Evolutionary conservation across 2,329 filamentous ascomycete species (phyloP), one percentile per base, ranked within the genome.

Genomic region (Talaromyces marneffei): DNA sequence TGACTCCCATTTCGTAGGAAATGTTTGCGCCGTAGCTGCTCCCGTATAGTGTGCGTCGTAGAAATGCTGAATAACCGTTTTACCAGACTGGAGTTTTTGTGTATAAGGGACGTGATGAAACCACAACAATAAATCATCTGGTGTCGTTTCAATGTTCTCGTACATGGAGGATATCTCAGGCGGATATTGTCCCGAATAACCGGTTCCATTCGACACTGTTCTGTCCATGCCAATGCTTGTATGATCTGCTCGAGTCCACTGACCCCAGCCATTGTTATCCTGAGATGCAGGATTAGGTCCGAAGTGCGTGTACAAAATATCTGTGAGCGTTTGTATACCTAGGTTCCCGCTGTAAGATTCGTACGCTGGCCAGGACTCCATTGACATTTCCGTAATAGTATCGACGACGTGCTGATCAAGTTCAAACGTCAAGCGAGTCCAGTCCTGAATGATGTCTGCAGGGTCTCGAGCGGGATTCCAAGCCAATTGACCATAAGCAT

Each of bases 51-150:
- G 85, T 0, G 83, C 83, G 63, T 87, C 81, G 67, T 87, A 87
- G 70, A 87, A 86, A 67, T 87, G 83, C 67, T 87, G 85, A 58
- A 87, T 87, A 2, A 90, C 85, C 0, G 87, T 87, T 71, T 87
- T 83, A 14, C 85, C 85, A 0, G 82, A 84, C 10, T 85, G 78
- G 1, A 90, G 79, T 7, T 70, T 72, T 42, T 87, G 82, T 0
- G 84, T 88, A 69, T 88, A 90, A 5, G 82, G 81, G 0, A 90
- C 85, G 67, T 91, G 88, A 70, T 90, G 88, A 74, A 90, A 90
- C 87, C 87, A 91, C 2, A 90, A 76, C 2, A 90, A 72, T 1
- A 90, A 75, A 25, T 89, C 78, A 64, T 90, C 87, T 0, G 87
- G 87, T 0, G 87, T 90, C 0, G 83, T 86, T 10, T 82, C 79